Conservation (phyloP, 2,329 filamentous ascomycete genomes). For the Aspergillus neotritici region DNA sequence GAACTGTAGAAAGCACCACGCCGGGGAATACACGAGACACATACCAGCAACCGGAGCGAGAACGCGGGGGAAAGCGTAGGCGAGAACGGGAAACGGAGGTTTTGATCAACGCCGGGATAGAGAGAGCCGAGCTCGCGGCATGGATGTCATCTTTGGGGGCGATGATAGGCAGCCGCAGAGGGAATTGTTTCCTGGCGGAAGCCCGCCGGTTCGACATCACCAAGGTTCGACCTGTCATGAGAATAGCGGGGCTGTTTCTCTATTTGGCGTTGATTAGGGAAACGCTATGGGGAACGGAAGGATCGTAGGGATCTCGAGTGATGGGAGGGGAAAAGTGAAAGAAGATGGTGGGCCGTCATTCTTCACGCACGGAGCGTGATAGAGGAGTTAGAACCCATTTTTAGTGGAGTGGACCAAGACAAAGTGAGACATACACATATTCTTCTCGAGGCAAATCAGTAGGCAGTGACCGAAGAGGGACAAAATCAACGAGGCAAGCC, state of each 20-base stretch:
- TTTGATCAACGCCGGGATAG: slow-evolving; percentile 23
- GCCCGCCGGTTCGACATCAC: slow-evolving; percentile 35
- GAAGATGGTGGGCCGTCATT: no score
- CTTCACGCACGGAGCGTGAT: no score
- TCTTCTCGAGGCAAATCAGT: neutral
- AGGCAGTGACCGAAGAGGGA: no score
- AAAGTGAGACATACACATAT: no score
- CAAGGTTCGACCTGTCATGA: slow-evolving; percentile 31
- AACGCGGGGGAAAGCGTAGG: slow-evolving; percentile 48
- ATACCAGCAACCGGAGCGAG: slow-evolving; percentile 51
- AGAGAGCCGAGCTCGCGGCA: slow-evolving; percentile 12
- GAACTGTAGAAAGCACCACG: neutral
- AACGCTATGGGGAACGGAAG: no score
- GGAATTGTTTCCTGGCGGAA: slow-evolving; percentile 33
- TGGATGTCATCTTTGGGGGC: slow-evolving; percentile 40
- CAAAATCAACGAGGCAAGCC: no score
- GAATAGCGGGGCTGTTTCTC: neutral
- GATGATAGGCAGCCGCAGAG: slow-evolving; percentile 39
- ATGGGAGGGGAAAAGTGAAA: no score
- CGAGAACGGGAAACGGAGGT: slow-evolving; percentile 33
- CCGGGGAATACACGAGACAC: slow-evolving; percentile 12
- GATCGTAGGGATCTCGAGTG: no score
- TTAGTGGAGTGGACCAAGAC: no score
- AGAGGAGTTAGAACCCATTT: neutral
- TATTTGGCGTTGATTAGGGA: no score